phyloP scores from a whole-genome alignment of 306 rosid genomes.

The Vigna nakashimae region DNA sequence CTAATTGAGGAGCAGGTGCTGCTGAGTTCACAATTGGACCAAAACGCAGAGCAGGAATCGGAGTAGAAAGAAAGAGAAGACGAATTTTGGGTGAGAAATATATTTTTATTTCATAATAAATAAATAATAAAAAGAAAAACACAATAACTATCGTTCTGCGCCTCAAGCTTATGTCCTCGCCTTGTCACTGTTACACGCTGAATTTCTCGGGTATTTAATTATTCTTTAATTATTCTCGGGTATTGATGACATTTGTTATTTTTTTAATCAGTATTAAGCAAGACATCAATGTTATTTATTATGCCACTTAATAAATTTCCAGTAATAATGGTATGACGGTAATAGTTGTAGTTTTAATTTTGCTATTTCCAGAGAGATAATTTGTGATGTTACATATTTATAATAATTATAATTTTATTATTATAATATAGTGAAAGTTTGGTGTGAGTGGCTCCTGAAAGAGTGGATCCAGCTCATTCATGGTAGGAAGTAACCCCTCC shows the following conservation, averaged over 20 bases:
- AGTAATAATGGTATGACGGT: background rate
- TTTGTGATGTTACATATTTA: conserved; percentile 31
- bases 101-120: background rate
- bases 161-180: conserved; percentile 53
- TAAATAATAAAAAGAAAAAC: background rate
- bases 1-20: background rate
- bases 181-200: conserved; percentile 57
- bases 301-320: background rate
- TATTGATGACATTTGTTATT: background rate
- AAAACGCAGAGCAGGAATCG: conserved; percentile 51
- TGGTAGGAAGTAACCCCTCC: conserved; percentile 45
- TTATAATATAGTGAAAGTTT: conserved; percentile 52
- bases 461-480: conserved; percentile 95
- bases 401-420: background rate
- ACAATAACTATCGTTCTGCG: conserved; percentile 42
- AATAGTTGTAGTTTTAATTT: background rate
- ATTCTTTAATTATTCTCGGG: background rate
- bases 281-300: background rate
- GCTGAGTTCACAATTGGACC: conserved; percentile 52
- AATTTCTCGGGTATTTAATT: conserved; percentile 47
- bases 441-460: conserved; percentile 56
- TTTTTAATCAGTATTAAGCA: background rate
- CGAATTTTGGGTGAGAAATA: conserved; percentile 35
- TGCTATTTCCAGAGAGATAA: background rate
- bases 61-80: conserved; percentile 41